A percentile compares a stretch with the other conserved stretches of the same genome.
Evolutionary conservation across 140 eudicot genomes (phyloP).

Genomic region (Senecio squalidus): DNA sequence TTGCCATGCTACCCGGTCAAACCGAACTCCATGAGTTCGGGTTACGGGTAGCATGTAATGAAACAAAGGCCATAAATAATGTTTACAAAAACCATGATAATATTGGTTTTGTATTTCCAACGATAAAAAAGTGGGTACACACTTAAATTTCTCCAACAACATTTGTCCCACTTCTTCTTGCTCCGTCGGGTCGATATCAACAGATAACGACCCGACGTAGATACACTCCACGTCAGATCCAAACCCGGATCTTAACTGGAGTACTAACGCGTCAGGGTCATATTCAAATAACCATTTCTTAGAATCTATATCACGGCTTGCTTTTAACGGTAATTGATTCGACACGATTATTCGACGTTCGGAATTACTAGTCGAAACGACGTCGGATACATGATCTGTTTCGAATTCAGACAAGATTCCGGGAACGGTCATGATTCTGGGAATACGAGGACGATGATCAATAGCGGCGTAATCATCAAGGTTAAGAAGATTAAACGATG

Average conservation of each 20-base stretch:
- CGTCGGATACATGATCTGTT: slow-evolving; percentile 15
- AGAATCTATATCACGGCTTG: slow-evolving; percentile 15
- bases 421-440: slow-evolving; percentile 48
- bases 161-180: slow-evolving; percentile 65
- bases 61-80: slow-evolving; percentile 90
- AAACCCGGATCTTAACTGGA: slow-evolving; percentile 72
- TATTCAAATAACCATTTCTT: slow-evolving; percentile 61
- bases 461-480: slow-evolving; percentile 48
- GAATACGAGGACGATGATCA: slow-evolving; percentile 44
- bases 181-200: slow-evolving; percentile 49
- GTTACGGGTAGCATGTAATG: slow-evolving; percentile 71
- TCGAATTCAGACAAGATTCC: slow-evolving; percentile 63
- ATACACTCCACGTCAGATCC: slow-evolving; percentile 41
- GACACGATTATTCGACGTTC: slow-evolving; percentile 54
- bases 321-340: slow-evolving; percentile 57
- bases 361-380: slow-evolving; percentile 20
- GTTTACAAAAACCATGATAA: slow-evolving; percentile 92
- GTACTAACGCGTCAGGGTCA: slow-evolving; percentile 54
- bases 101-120: slow-evolving; percentile 46
- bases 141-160: slow-evolving; percentile 48
- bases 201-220: slow-evolving; percentile 54
- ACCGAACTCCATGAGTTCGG: slow-evolving; percentile 44
- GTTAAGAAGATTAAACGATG: slow-evolving; percentile 62
- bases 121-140: slow-evolving; percentile 68
- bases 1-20: slow-evolving; percentile 55